Percentiles rank a stretch among this genome's conserved stretches.
These are phyloP conservation scores for Colletotrichum navitas DNA, from an alignment of 2,329 filamentous ascomycete genomes.

Conservation along the genomic window DNA sequence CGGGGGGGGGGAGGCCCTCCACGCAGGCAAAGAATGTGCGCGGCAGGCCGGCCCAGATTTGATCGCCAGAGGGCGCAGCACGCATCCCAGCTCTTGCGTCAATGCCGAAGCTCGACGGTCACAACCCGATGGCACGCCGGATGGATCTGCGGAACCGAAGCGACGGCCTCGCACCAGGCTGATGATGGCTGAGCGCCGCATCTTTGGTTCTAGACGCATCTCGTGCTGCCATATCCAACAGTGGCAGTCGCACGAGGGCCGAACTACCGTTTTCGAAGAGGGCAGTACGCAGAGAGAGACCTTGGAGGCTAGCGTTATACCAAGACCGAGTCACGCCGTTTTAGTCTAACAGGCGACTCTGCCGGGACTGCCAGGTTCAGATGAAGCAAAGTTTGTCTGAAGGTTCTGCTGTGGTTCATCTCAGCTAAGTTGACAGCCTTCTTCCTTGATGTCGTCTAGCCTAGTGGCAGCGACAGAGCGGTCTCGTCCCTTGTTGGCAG, in stretches of 20 bases:
- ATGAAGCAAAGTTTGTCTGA: conserved; percentile 31
- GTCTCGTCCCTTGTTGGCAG: background rate
- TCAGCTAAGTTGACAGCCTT: conserved; percentile 18
- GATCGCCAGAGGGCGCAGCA: conserved; percentile 32
- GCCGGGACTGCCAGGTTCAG: conserved; percentile 21
- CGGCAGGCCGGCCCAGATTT: conserved; percentile 24
- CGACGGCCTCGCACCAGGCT: conserved; percentile 16
- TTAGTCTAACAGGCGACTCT: background rate
- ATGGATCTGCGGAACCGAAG: background rate
- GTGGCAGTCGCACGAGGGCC: conserved; percentile 30
- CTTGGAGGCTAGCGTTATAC: background rate
- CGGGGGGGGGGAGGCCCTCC: background rate
- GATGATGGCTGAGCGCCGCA: conserved; percentile 11
- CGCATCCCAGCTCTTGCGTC: conserved; percentile 5
- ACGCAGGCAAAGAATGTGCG: background rate
- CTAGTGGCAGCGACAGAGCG: background rate
- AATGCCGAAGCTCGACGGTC: conserved; percentile 15
- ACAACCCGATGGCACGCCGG: background rate
- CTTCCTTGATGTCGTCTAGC: background rate
- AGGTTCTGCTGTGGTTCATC: conserved; percentile 17
- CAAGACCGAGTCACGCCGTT: background rate
- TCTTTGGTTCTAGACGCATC: conserved; percentile 19
- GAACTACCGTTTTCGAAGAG: conserved; percentile 21
- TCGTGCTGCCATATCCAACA: conserved; percentile 13
- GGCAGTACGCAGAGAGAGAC: background rate